Base-by-base conservation (phyloP, 768 basidiomycete species). In the Kwoniella sp. region DNA sequence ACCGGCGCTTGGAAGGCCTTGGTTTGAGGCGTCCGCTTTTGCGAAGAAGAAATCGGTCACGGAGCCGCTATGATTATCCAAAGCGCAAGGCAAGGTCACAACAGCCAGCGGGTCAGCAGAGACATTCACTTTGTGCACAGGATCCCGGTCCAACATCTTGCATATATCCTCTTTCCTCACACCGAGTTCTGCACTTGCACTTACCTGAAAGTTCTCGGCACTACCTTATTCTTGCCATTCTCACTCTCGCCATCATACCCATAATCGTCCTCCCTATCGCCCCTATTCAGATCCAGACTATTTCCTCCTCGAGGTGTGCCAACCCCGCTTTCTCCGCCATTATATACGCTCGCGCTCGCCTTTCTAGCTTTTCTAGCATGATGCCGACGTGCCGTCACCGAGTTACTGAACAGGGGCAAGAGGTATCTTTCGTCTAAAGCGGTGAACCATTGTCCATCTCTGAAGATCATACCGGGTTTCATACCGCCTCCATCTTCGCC, bases 371-470 rank as follows among this genome's bases (percentile, higher is more conserved):
- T 74, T 50, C 70, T 69, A 21, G 70, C 68, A 26, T 73, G 67
- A 61, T 79, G 76, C 37, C 77, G 56, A 36, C 77, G 58, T 9
- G 77, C 76, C 13, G 78, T 78, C 5, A 79, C 78, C 22, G 66
- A 69, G 60, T 79, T 78, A 46, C 64, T 68, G 82, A 92, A 98
- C 37, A 97, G 82, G 22, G 94, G 94, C 2, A 98, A 81, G 21
- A 99, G 82, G 78, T 95, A 99, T 68, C 92, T 85, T 81, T 99
- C 93, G 80, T 99, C 95, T 40, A 99, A 81, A 49, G 88, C 85
- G 71, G 93, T 92, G 87, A 97, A 97, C 92, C 93, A 97, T 78
- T 91, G 90, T 27, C 90, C 88, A 57, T 95, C 92, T 12, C 80
- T 63, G 74, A 81, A 82, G 1, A 82, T 77, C 78, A 80, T 79